Evolutionary conservation across 208 protist species (phyloP).

Genomic region (Acanthamoeba triangularis): DNA sequence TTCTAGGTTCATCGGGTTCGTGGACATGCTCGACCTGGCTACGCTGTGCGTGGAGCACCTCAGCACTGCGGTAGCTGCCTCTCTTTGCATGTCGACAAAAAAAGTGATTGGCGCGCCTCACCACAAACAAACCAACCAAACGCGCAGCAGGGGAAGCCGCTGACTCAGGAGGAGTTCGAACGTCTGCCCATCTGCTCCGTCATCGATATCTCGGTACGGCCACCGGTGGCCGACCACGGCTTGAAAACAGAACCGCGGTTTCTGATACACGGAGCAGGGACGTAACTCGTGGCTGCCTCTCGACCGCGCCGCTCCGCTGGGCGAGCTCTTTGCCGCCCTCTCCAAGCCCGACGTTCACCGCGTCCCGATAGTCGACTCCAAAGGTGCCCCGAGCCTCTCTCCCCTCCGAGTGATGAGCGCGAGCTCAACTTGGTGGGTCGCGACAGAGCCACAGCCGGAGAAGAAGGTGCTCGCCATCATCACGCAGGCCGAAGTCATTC

Average conservation of each 20-base stretch:
- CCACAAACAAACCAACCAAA: background rate
- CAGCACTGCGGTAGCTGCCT: background rate
- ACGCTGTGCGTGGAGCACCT: constrained; percentile 37
- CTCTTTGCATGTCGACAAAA: background rate
- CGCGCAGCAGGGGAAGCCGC: background rate
- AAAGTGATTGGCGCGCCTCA: background rate
- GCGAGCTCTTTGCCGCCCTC: constrained; percentile 30
- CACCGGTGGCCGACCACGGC: background rate
- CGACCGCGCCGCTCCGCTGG: constrained; percentile 24
- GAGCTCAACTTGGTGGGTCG: background rate
- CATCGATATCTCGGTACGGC: constrained; percentile 53
- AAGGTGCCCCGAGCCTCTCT: background rate
- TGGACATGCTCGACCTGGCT: constrained; percentile 66
- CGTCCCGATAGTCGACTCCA: constrained; percentile 40
- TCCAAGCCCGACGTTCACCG: constrained; percentile 65
- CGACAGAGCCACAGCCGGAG: background rate
- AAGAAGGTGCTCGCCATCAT: constrained; percentile 71
- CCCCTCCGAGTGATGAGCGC: background rate
- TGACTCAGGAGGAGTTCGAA: background rate
- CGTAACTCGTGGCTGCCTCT: constrained; percentile 62
- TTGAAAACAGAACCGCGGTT: too few relatives aligned
- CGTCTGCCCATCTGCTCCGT: background rate
- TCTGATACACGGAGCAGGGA: background rate
- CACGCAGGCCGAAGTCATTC: constrained; percentile 57
- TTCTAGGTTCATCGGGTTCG: constrained; percentile 53